Evolutionary conservation across 805 yeast genomes (phyloP).

Genomic region (Candida tammaniensis): DNA sequence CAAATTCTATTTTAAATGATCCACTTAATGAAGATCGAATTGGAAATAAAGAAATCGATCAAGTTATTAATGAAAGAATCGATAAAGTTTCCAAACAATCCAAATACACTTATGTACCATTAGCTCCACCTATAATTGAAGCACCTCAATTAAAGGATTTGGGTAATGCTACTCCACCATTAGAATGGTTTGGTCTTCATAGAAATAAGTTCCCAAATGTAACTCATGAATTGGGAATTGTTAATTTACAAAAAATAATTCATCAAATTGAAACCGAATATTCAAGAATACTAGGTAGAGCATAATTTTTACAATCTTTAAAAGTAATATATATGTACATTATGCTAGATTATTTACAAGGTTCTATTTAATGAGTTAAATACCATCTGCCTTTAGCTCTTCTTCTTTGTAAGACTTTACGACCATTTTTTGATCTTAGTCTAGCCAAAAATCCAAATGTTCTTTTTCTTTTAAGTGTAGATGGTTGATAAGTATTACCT

Average conservation of each 20-base stretch:
- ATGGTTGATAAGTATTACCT: conserved; percentile 95
- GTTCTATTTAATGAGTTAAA: conserved; percentile 72
- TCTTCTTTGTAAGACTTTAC: conserved; percentile 75
- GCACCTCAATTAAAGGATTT: conserved; percentile 87
- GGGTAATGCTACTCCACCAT: conserved; percentile 96
- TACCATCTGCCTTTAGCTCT: conserved; percentile 92
- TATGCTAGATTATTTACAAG: neutral
- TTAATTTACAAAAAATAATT: conserved; percentile 70
- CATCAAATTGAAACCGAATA: conserved; percentile 61
- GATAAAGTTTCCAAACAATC: conserved; percentile 35
- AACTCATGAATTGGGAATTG: conserved; percentile 77
- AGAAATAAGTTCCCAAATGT: conserved; percentile 81
- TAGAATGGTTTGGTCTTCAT: conserved; percentile 97
- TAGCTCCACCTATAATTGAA: conserved; percentile 76
- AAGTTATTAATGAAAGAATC: conserved; percentile 36
- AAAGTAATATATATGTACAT: conserved; percentile 1
- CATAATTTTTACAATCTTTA: conserved; percentile 15
- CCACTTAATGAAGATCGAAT: conserved; percentile 13
- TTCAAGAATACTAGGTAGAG: conserved; percentile 47
- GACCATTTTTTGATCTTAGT: conserved; percentile 68
- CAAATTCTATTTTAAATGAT: conserved; percentile 1
- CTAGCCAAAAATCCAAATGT: conserved; percentile 87
- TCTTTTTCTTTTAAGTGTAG: conserved; percentile 85
- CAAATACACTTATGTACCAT: conserved; percentile 56
- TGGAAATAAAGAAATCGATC: conserved; percentile 24